Percentiles rank a stretch among this genome's conserved stretches.
phyloP scores from a whole-genome alignment of 805 yeast species.

The Ogataea neopini region DNA sequence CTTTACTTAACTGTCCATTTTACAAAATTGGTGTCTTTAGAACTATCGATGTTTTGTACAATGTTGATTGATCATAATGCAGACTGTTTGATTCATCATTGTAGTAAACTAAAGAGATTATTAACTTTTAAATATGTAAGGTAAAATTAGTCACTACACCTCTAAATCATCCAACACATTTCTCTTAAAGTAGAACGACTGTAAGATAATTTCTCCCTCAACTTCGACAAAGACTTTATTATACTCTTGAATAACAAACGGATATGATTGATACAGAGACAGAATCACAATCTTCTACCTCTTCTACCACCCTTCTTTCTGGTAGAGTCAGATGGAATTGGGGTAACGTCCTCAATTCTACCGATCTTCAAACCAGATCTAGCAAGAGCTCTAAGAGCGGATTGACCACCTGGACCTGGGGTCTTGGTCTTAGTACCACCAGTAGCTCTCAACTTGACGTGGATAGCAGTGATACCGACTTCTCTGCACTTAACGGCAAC shows the following conservation, averaged over 20 bases:
- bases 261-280: constrained; percentile 10
- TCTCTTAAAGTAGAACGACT: constrained; percentile 7
- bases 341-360: constrained; percentile 99
- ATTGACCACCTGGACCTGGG: constrained; percentile 99
- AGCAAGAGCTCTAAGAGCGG: constrained; percentile 98
- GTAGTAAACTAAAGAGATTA: constrained; percentile 14
- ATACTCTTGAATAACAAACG: constrained; percentile 11
- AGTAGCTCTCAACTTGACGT: constrained; percentile 99
- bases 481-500: constrained; percentile 99
- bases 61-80: constrained; percentile 16
- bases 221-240: constrained; percentile 5
- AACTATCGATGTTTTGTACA: no score
- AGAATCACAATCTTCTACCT: constrained; percentile 91
- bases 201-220: constrained; percentile 4
- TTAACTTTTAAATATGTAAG: constrained; percentile 16
- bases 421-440: constrained; percentile 99
- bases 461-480: constrained; percentile 99
- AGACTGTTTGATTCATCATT: constrained; percentile 10
- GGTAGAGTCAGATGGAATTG: constrained; percentile 99
- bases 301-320: constrained; percentile 99
- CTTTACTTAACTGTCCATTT: no score
- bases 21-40: no score
- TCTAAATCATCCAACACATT: constrained; percentile 13
- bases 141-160: constrained; percentile 12
- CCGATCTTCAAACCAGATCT: constrained; percentile 99